phyloP scores from a whole-genome alignment of 164 flowering plant genomes.

The Sedum album region DNA sequence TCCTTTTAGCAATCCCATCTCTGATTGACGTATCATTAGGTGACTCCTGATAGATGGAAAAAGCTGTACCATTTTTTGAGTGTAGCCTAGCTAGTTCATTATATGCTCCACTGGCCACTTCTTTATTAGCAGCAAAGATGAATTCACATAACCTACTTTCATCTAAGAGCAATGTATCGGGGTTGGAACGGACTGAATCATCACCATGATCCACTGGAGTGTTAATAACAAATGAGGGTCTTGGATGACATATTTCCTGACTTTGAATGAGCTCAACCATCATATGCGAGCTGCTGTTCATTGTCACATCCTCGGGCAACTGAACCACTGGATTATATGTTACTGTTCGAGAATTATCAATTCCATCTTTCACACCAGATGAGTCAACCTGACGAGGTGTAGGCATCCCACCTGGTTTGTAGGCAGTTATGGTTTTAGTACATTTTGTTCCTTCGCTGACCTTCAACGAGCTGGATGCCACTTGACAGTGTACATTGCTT shows the following conservation, averaged over 20 bases:
- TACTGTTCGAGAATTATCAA: conserved; percentile 66
- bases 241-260: background rate
- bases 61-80: conserved; percentile 19
- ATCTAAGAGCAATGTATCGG: background rate
- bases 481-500: conserved; percentile 15
- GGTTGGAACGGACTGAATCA: background rate
- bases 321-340: conserved; percentile 49
- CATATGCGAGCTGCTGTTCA: conserved; percentile 2
- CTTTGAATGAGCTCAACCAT: background rate
- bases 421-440: conserved; percentile 19
- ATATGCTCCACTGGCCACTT: conserved; percentile 36
- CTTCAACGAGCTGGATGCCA: conserved; percentile 24
- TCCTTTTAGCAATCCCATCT: conserved; percentile 39
- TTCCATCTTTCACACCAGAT: conserved; percentile 18
- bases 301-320: conserved; percentile 8
- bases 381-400: conserved; percentile 30
- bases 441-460: conserved; percentile 16
- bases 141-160: conserved; percentile 14
- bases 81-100: conserved; percentile 44
- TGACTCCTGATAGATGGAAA: conserved; percentile 12
- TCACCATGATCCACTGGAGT: background rate
- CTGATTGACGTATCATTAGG: conserved; percentile 14
- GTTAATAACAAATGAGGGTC: background rate
- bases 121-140: conserved; percentile 52
- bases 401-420: conserved; percentile 24